Conservation (phyloP, 345 rosid species). For the Citropsis articulata region DNA sequence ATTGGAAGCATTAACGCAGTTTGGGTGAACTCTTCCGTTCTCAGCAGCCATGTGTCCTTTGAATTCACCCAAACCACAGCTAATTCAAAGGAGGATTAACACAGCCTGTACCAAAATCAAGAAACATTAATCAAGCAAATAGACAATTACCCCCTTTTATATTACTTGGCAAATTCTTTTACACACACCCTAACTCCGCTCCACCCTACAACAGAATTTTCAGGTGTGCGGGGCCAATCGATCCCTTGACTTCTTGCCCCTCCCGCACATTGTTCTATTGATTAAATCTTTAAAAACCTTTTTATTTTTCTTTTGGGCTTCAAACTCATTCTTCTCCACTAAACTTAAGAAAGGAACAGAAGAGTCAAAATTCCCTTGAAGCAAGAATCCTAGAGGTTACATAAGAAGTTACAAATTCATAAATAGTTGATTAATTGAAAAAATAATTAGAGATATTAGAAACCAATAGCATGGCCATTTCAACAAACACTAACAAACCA, state of each 20-base stretch:
- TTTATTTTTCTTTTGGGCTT: not conserved
- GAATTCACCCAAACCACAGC: conserved; percentile 2
- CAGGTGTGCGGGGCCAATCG: not conserved
- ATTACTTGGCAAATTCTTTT: not conserved
- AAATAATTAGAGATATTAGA: not conserved
- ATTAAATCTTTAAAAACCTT: not conserved
- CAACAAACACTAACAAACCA: not conserved
- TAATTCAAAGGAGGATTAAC: conserved; percentile 4
- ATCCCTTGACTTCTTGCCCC: not conserved
- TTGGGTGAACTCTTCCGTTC: conserved; percentile 33
- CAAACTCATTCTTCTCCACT: not conserved
- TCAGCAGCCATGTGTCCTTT: conserved; percentile 23
- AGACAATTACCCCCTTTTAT: not conserved
- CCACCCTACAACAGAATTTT: no score
- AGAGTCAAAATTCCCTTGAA: not conserved
- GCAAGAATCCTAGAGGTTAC: not conserved
- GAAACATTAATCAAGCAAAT: not conserved
- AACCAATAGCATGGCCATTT: no score
- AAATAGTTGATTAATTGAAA: not conserved
- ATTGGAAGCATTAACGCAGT: conserved; percentile 52
- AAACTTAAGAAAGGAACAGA: not conserved
- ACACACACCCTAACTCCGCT: no score
- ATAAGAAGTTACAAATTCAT: not conserved
- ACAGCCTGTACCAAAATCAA: conserved; percentile 5
- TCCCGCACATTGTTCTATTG: not conserved